phyloP scores from a whole-genome alignment of 2,329 filamentous ascomycete species.

The Scedosporium boydii region DNA sequence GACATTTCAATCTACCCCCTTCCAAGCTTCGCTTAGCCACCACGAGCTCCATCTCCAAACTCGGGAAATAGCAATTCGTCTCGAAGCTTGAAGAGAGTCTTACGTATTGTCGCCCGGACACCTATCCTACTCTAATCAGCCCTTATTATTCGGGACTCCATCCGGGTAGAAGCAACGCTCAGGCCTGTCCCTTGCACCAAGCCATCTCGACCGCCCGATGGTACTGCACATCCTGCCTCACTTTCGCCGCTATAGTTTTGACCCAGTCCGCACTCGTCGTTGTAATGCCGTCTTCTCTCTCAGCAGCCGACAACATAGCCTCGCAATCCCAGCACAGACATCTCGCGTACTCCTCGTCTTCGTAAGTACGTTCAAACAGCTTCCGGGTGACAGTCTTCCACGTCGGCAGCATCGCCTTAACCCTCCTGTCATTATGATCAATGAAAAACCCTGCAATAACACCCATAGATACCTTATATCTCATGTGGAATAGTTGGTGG shows the following conservation, averaged over 20 bases:
- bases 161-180: no score
- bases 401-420: background rate
- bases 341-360: slow-evolving; percentile 20
- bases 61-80: no score
- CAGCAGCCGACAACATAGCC: slow-evolving; percentile 17
- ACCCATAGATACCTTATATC: slow-evolving; percentile 16
- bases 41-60: no score
- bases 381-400: background rate
- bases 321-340: slow-evolving; percentile 29
- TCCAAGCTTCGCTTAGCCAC: no score
- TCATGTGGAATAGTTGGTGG: slow-evolving; percentile 23
- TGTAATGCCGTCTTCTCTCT: background rate
- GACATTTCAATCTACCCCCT: no score
- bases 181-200: background rate
- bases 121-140: no score
- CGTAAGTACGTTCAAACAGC: slow-evolving; percentile 14
- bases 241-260: background rate
- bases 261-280: background rate
- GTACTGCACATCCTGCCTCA: slow-evolving; percentile 5
- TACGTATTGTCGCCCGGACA: no score
- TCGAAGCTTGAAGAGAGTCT: no score
- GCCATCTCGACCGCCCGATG: slow-evolving; percentile 6
- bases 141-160: no score
- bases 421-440: slow-evolving; percentile 27
- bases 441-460: slow-evolving; percentile 16